Conservation (phyloP, 2,329 filamentous ascomycete genomes). For the Ophiosphaerella korrae region DNA sequence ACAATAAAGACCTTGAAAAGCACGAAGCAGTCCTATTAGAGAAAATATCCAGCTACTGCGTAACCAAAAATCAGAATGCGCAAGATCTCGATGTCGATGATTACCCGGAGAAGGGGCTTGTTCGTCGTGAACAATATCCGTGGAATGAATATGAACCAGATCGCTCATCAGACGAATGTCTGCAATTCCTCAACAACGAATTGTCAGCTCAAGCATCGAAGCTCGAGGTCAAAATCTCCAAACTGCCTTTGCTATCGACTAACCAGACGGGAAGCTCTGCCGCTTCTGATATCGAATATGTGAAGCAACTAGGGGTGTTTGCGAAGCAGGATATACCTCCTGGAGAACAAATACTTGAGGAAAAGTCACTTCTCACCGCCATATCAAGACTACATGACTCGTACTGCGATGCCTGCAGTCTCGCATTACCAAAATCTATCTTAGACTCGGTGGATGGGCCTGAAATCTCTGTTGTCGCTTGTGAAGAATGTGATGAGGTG, state of each 20-base stretch:
- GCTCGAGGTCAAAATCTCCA: conserved; percentile 76
- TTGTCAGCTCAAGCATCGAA: conserved; percentile 75
- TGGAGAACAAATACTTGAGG: conserved; percentile 76
- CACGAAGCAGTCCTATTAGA: conserved; percentile 58
- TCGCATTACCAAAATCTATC: conserved; percentile 62
- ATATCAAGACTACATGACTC: conserved; percentile 86
- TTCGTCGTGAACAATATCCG: conserved; percentile 68
- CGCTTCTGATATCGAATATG: conserved; percentile 60
- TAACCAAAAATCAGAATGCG: conserved; percentile 22
- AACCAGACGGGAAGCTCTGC: conserved; percentile 52
- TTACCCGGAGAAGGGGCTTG: conserved; percentile 71
- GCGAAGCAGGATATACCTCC: conserved; percentile 79
- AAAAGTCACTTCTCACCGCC: conserved; percentile 85
- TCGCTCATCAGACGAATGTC: conserved; percentile 57
- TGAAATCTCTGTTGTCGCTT: conserved; percentile 48
- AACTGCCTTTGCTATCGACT: conserved; percentile 69
- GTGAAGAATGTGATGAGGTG: conserved; percentile 61
- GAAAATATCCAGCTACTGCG: conserved; percentile 29
- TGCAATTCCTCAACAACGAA: conserved; percentile 73
- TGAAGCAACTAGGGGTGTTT: conserved; percentile 86
- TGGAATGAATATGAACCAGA: conserved; percentile 68
- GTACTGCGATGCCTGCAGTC: conserved; percentile 87
- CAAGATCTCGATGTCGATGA: conserved; percentile 57
- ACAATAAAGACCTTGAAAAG: conserved; percentile 61
- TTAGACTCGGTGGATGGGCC: conserved; percentile 7